These are phyloP conservation scores for Heterobasidion parviporum DNA, from an alignment of 1,284 basidiomycete species.

Conservation along the genomic window DNA sequence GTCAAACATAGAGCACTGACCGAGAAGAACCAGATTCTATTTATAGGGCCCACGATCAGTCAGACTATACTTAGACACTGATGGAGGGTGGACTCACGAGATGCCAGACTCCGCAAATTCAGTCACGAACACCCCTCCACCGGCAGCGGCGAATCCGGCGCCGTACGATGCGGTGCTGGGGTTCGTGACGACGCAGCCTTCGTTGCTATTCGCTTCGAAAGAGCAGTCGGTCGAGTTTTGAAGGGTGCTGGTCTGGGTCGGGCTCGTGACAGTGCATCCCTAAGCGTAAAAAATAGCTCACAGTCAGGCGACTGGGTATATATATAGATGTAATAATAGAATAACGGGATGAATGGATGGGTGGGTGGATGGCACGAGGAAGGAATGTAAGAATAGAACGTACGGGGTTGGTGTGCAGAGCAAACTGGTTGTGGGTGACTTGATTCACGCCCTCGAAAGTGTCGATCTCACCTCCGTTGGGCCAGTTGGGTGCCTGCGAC, in stretches of 20 bases:
- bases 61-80: neutral
- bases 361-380: no score
- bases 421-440: slow-evolving; percentile 37
- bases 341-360: no score
- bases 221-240: slow-evolving; percentile 57
- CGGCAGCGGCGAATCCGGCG: slow-evolving; percentile 48
- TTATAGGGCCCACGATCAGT: neutral
- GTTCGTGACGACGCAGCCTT: slow-evolving; percentile 56
- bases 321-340: no score
- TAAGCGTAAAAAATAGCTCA: slow-evolving; percentile 11
- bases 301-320: neutral
- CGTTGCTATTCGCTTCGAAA: slow-evolving; percentile 41
- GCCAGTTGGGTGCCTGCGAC: slow-evolving; percentile 58
- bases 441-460: slow-evolving; percentile 12
- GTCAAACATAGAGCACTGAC: slow-evolving; percentile 23
- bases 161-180: slow-evolving; percentile 52
- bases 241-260: slow-evolving; percentile 41
- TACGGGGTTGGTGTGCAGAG: slow-evolving; percentile 52
- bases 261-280: slow-evolving; percentile 46
- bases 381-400: neutral
- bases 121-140: slow-evolving; percentile 68
- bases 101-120: slow-evolving; percentile 60
- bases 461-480: slow-evolving; percentile 40
- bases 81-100: slow-evolving; percentile 34
- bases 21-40: slow-evolving; percentile 70